These are phyloP conservation scores for Hypoxylon crocopeplum DNA, from an alignment of 495 filamentous ascomycete species.

Conservation along the genomic window DNA sequence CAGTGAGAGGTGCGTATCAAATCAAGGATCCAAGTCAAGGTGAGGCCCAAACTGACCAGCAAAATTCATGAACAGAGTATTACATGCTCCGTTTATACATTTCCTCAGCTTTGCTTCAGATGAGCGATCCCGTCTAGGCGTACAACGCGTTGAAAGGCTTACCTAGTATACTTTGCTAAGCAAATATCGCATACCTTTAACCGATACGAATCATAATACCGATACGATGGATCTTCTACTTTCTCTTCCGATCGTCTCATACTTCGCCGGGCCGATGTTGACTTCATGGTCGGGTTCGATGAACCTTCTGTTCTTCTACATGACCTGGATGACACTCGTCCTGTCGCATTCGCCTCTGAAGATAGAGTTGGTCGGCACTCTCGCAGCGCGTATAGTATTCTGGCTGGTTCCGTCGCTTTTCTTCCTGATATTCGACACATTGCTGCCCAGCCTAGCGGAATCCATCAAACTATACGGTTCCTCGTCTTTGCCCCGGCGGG, in stretches of 20 bases:
- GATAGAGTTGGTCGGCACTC: slow-evolving; percentile 75
- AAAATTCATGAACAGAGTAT: neutral
- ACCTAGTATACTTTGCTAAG: neutral
- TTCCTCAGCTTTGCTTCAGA: too few species aligned
- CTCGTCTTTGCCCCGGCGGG: slow-evolving; percentile 65
- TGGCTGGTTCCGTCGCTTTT: slow-evolving; percentile 75
- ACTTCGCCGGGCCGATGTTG: slow-evolving; percentile 60
- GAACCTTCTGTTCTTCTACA: slow-evolving; percentile 89
- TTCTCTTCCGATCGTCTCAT: slow-evolving; percentile 74
- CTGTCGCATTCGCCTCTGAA: slow-evolving; percentile 75
- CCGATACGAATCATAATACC: neutral
- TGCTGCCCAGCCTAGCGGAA: slow-evolving; percentile 69
- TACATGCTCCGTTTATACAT: neutral
- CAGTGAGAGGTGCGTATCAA: slow-evolving; percentile 6
- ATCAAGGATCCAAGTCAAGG: slow-evolving; percentile 20
- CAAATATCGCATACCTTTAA: neutral
- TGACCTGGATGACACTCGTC: slow-evolving; percentile 86
- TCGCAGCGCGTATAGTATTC: slow-evolving; percentile 71
- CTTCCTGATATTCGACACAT: slow-evolving; percentile 76
- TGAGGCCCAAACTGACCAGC: slow-evolving; percentile 24
- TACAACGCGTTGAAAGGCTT: neutral
- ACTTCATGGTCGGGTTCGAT: slow-evolving; percentile 77
- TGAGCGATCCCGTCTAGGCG: too few species aligned
- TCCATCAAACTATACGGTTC: slow-evolving; percentile 74
- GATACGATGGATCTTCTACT: slow-evolving; percentile 66